Base-by-base conservation (phyloP, 2,329 filamentous ascomycete species). In the Fulvia fulva region DNA sequence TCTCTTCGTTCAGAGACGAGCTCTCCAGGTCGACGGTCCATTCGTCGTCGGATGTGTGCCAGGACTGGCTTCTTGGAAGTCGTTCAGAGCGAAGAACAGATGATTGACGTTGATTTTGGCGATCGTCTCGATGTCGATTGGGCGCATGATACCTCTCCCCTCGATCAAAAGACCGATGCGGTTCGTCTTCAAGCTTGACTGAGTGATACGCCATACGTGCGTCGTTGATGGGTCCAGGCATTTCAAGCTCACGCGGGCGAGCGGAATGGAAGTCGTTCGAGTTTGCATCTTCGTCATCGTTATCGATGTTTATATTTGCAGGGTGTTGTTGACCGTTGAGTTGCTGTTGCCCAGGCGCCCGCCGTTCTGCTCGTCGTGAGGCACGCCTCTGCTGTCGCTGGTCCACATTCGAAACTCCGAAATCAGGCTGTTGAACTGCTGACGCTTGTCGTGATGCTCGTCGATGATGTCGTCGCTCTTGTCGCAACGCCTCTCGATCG, bases 11-110 rank as follows among this genome's bases (percentile, higher is more conserved):
- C 26, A 50, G 5, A 37, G 50, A 37, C 6, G 53, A 53, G 22
- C 37, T 54, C 51, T 60, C 58, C 14, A 60, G 43, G 41, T 57
- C 58, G 8, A 45, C 32, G 21, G 41, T 52, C 45, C 54, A 57
- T 3, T 55, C 55, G 28, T 50, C 51, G 9, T 26, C 26, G 14
- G 55, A 50, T 6, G 50, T 22, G 7, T 57, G 54, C 51, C 51
- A 53, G 26, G 51, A 51, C 11, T 55, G 47, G 12, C 16, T 26
- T 30, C 46, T 19, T n/a, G 57, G 32, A 19, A 49, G 43, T 41
- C n/a, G 32, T 30, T 22, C 12, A 32, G 51, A n/a, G 16, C 21
- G 34, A 11, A 22, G 32, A 32, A 28, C 50, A 9, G 37, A 23
- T 16, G 26, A 37, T 11, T 55, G 41, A 34, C 32, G 45, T 46